These are phyloP conservation scores for Podila epicladia DNA, from an alignment of 192 early-diverging fungal species.

Conservation along the genomic window DNA sequence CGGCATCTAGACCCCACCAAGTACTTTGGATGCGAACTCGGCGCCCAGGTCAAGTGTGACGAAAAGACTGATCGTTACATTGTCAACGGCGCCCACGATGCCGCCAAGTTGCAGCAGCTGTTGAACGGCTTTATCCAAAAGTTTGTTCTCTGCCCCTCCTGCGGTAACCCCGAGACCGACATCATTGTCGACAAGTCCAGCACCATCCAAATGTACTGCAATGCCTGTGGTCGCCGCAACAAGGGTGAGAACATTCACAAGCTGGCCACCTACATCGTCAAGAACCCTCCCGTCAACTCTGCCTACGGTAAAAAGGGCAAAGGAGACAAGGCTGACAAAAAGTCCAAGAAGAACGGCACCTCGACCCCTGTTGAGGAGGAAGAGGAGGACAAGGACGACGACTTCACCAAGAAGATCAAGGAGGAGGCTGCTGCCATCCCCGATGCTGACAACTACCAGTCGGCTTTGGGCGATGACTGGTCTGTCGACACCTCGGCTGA, in stretches of 20 bases:
- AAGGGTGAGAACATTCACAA: constrained; percentile 91
- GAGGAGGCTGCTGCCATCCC: constrained; percentile 73
- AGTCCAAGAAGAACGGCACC: constrained; percentile 57
- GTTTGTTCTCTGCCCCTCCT: constrained; percentile 92
- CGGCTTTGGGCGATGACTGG: constrained; percentile 79
- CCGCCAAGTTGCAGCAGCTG: constrained; percentile 81
- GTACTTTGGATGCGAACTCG: constrained; percentile 97
- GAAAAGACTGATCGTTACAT: constrained; percentile 93
- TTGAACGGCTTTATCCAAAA: constrained; percentile 94
- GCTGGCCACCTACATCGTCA: constrained; percentile 89
- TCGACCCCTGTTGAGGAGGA: constrained; percentile 55
- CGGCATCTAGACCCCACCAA: constrained; percentile 72
- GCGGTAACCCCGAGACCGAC: constrained; percentile 98
- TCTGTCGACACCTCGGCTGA: constrained; percentile 83
- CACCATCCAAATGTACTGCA: constrained; percentile 78
- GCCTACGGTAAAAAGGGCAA: constrained; percentile 45
- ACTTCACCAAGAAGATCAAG: constrained; percentile 72
- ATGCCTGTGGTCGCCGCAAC: constrained; percentile 89
- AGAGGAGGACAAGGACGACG: constrained; percentile 70
- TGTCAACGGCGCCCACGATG: constrained; percentile 95
- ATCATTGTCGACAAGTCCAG: constrained; percentile 67
- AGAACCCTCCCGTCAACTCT: constrained; percentile 83
- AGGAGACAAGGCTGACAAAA: constrained; percentile 61
- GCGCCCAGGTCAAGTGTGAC: constrained; percentile 91
- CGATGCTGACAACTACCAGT: constrained; percentile 58